Base-by-base conservation (phyloP, 257 asterid species). In the Solanum medicagineum region DNA sequence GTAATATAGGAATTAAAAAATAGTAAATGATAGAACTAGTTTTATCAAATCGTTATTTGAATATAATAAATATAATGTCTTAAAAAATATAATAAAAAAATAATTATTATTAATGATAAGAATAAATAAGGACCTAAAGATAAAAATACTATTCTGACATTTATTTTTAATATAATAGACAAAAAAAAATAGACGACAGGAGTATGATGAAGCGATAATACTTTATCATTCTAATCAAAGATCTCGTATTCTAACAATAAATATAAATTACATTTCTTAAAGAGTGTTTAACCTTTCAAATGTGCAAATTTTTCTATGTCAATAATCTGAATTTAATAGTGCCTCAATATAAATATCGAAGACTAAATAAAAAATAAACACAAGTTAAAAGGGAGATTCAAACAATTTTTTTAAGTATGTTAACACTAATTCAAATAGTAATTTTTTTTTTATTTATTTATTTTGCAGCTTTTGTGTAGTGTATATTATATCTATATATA, bases 371-470 rank as follows among this genome's bases (percentile, higher is more conserved):
- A 5, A 20, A 59, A 19, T n/a, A 60, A 60, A 20, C 1, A 29
- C 29, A 2, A 32, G 15, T 7, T 15, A 32, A 32, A 68, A 16
- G 8, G 51, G 4, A 36, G 24, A 51, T 32, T 68, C 22, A 68
- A 32, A 15, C 36, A 20, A 7, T 32, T 66, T 66, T 29, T 29
- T 7, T 56, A 36, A 47, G 49, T 32, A n/a, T 74, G 63, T 74
- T 24, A 20, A 74, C 68, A 70, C 84, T 42, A 53, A 62, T 81
- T 85, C 86, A 74, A 86, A 84, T 63, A 17, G 82, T 73, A 55
- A 56, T 53, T 6, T 53, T 53, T 4, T 47, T 9, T 59, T 20
- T 62, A n/a, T n/a, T n/a, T n/a, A n/a, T n/a, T n/a, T n/a, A n/a
- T 14, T 42, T 75, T 75, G 60, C 44, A 8, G 87, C 81, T 75